These are phyloP conservation scores for Houttuynia cordata DNA, from an alignment of 164 flowering plant genomes.

Conservation along the genomic window DNA sequence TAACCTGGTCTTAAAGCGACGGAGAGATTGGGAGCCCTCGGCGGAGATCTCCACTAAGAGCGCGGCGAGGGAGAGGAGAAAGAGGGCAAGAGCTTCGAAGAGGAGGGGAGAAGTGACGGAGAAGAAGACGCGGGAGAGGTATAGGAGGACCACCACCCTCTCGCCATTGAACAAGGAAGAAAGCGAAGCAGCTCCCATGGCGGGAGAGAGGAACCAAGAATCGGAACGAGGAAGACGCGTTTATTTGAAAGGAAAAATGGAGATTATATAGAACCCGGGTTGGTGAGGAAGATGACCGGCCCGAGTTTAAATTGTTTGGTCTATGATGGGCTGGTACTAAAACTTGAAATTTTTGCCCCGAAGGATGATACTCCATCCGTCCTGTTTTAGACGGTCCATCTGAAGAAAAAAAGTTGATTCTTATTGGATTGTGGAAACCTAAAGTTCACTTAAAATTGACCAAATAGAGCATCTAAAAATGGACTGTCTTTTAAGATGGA, in stretches of 20 bases:
- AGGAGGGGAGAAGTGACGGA: conserved; percentile 36
- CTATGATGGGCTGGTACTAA: too few relatives aligned
- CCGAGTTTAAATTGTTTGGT: background rate
- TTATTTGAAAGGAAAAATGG: background rate
- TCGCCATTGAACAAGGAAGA: conserved; percentile 46
- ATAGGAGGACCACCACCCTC: conserved; percentile 57
- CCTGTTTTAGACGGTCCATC: too few relatives aligned
- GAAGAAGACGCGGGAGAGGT: conserved; percentile 31
- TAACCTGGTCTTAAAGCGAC: conserved; percentile 45
- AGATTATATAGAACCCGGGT: background rate
- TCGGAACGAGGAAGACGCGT: too few relatives aligned
- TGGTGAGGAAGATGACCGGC: background rate
- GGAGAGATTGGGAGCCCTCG: conserved; percentile 23
- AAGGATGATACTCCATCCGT: too few relatives aligned
- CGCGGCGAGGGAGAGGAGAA: conserved; percentile 41
- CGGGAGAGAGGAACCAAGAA: background rate
- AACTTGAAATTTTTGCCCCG: too few relatives aligned
- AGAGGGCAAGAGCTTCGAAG: conserved; percentile 37
- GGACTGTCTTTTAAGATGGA: too few relatives aligned
- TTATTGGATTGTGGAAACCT: too few relatives aligned
- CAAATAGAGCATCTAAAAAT: too few relatives aligned
- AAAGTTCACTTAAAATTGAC: too few relatives aligned
- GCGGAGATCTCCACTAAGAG: conserved; percentile 45
- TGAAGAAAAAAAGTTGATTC: too few relatives aligned
- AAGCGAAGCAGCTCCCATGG: conserved; percentile 7